Conservation (phyloP, 2,329 filamentous ascomycete genomes). For the Zymoseptoria ardabiliae region DNA sequence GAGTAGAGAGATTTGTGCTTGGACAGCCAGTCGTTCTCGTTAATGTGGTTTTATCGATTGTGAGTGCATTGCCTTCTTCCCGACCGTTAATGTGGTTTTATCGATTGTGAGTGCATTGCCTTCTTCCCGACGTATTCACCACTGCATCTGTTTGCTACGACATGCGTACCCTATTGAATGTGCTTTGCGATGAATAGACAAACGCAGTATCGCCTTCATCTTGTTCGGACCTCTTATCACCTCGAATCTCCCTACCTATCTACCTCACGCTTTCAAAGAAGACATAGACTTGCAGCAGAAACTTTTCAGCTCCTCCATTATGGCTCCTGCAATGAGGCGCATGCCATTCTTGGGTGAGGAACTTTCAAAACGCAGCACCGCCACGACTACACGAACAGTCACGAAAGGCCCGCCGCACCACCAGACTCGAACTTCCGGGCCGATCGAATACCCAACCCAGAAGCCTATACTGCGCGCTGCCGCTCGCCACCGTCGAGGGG, state of each 20-base stretch:
- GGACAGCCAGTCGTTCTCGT: background rate
- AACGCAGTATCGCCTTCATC: background rate
- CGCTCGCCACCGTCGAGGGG: background rate
- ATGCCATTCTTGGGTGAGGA: background rate
- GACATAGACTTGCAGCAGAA: background rate
- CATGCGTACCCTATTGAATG: background rate
- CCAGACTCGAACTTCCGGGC: background rate
- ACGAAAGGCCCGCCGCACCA: background rate
- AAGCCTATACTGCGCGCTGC: background rate
- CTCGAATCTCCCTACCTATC: background rate
- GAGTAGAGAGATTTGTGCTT: constrained; percentile 35
- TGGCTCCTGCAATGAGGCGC: background rate
- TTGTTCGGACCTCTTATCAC: background rate
- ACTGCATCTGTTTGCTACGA: background rate
- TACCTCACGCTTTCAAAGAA: background rate
- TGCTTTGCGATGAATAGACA: background rate
- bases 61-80: background rate
- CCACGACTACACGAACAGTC: background rate
- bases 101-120: too few species aligned
- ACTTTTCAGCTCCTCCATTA: background rate
- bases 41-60: background rate
- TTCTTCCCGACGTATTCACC: background rate
- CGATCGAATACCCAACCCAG: background rate
- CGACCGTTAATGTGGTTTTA: too few species aligned
- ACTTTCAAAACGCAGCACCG: background rate